phyloP scores from a whole-genome alignment of 2,329 filamentous ascomycete genomes.

The Kalaharituber pfeilii region DNA sequence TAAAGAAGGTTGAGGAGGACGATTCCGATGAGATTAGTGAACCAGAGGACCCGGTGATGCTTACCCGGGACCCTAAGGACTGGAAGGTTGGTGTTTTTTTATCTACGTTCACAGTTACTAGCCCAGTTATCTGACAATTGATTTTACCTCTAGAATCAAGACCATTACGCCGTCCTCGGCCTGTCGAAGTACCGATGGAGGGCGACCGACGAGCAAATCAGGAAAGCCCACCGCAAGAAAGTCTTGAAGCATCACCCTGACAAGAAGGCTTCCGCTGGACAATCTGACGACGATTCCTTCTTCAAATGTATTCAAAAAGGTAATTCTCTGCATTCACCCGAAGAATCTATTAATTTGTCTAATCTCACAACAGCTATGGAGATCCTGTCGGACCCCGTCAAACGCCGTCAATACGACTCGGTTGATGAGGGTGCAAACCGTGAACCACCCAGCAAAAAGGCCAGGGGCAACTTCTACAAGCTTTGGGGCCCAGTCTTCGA shows the following conservation, averaged over 20 bases:
- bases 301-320: conserved; percentile 99
- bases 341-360: not conserved
- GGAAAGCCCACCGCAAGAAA: conserved; percentile 98
- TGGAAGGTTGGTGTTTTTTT: conserved; percentile 59
- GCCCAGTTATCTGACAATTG: conserved; percentile 11
- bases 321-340: too few species aligned
- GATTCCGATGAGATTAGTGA: conserved; percentile 86
- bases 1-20: conserved; percentile 87
- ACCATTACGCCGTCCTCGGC: conserved; percentile 93
- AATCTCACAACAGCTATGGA: conserved; percentile 47
- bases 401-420: conserved; percentile 88
- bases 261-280: conserved; percentile 86
- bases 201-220: conserved; percentile 96
- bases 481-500: conserved; percentile 83
- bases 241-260: conserved; percentile 97
- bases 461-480: conserved; percentile 90
- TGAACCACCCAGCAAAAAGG: conserved; percentile 83
- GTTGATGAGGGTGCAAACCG: conserved; percentile 89
- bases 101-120: not conserved
- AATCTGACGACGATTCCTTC: conserved; percentile 85
- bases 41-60: conserved; percentile 78
- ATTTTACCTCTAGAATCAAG: conserved; percentile 48
- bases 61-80: conserved; percentile 89
- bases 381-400: conserved; percentile 75
- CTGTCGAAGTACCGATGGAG: conserved; percentile 80